phyloP scores from a whole-genome alignment of 2,329 filamentous ascomycete genomes.

The Cladosporium colombiae region DNA sequence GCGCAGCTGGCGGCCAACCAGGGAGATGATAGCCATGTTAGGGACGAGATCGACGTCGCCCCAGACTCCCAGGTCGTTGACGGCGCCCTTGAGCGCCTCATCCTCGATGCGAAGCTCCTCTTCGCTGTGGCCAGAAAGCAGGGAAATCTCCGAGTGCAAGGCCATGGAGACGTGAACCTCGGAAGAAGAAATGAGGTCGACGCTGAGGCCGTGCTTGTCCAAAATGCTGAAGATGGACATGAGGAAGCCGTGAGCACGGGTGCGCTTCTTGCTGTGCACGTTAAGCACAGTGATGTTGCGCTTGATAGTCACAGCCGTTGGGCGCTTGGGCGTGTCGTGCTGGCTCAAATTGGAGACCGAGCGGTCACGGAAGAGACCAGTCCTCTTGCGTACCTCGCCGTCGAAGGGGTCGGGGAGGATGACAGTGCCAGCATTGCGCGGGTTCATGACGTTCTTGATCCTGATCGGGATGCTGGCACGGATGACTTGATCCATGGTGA shows the following conservation, averaged over 20 bases:
- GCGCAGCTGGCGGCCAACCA: constrained; percentile 95
- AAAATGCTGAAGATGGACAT: constrained; percentile 91
- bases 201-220: constrained; percentile 81
- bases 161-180: constrained; percentile 99
- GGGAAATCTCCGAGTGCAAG: constrained; percentile 73
- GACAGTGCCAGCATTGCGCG: constrained; percentile 73
- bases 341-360: constrained; percentile 46
- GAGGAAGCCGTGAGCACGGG: constrained; percentile 93
- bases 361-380: constrained; percentile 54
- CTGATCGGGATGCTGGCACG: constrained; percentile 79
- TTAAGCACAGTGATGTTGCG: constrained; percentile 96
- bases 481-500: constrained; percentile 94
- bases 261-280: constrained; percentile 95
- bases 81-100: constrained; percentile 51
- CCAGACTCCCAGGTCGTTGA: constrained; percentile 72
- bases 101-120: constrained; percentile 52
- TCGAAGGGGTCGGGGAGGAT: constrained; percentile 74
- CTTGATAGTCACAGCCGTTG: constrained; percentile 86
- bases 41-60: constrained; percentile 88
- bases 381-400: constrained; percentile 54
- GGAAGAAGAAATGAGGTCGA: constrained; percentile 93
- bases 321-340: constrained; percentile 48
- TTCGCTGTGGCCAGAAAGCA: constrained; percentile 49
- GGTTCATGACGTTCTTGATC: constrained; percentile 91
- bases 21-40: constrained; percentile 91